phyloP scores from a whole-genome alignment of 169 alveolate species.

The Plasmodium knowlesi region DNA sequence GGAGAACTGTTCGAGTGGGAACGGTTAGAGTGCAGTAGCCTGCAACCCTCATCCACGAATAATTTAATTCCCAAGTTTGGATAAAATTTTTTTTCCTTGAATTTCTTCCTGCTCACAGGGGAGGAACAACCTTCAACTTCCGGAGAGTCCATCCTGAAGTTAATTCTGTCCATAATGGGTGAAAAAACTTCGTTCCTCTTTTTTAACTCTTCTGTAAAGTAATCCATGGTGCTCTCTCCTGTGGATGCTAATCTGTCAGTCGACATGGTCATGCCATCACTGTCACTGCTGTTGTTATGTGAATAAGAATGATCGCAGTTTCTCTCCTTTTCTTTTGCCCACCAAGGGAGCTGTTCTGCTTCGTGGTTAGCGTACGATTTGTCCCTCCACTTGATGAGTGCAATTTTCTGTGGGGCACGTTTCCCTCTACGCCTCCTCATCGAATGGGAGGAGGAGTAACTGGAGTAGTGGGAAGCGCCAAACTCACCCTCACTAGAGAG shows the following conservation, averaged over 20 bases:
- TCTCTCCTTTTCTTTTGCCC: not conserved
- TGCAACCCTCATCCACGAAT: not conserved
- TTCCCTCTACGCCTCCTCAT: not conserved
- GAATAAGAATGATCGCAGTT: not conserved
- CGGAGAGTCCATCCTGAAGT: not conserved
- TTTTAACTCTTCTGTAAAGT: conserved; percentile 22
- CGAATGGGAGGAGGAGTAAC: not conserved
- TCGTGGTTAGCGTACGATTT: not conserved
- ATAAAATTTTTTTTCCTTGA: conserved; percentile 35
- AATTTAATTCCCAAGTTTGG: conserved; percentile 12
- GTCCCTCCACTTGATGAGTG: not conserved
- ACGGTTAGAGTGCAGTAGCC: not conserved
- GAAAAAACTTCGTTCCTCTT: conserved; percentile 26
- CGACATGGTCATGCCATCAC: not conserved
- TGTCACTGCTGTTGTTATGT: not conserved
- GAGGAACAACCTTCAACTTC: no score
- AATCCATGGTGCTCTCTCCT: conserved; percentile 9
- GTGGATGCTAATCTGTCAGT: conserved; percentile 6
- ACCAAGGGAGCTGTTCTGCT: not conserved
- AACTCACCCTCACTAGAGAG: not conserved
- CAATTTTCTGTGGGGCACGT: not conserved
- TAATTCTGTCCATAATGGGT: conserved; percentile 4
- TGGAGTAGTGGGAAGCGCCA: no score
- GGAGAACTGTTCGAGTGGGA: not conserved
- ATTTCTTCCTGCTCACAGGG: not conserved